Evolutionary conservation across 257 asterid genomes (phyloP).

Genomic region (Gentiana straminea): DNA sequence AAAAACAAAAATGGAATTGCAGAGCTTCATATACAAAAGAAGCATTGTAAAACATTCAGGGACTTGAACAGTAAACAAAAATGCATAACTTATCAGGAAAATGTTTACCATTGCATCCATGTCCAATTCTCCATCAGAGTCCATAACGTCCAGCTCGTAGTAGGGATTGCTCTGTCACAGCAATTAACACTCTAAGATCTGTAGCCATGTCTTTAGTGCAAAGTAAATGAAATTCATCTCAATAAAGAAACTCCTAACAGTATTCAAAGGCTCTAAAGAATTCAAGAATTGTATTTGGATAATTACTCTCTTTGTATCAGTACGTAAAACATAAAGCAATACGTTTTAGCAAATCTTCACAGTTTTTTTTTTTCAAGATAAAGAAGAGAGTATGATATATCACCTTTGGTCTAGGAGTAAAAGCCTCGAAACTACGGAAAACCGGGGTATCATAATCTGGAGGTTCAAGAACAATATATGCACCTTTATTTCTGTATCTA

Average conservation of each 20-base stretch:
- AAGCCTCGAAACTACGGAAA: slow-evolving; percentile 78
- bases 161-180: slow-evolving; percentile 67
- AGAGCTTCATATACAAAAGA: too few relatives aligned
- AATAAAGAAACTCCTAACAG: too few relatives aligned
- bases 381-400: slow-evolving; percentile 6
- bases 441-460: slow-evolving; percentile 62
- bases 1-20: too few relatives aligned
- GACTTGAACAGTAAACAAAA: too few relatives aligned
- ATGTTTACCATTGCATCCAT: slow-evolving; percentile 53
- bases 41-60: too few relatives aligned
- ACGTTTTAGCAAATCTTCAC: neutral
- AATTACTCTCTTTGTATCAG: neutral
- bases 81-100: neutral
- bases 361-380: neutral
- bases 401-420: slow-evolving; percentile 91
- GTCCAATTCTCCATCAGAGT: slow-evolving; percentile 92
- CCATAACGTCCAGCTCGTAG: slow-evolving; percentile 71
- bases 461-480: slow-evolving; percentile 74
- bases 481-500: slow-evolving; percentile 83
- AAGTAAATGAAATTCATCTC: too few relatives aligned
- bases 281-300: neutral
- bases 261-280: too few relatives aligned
- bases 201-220: too few relatives aligned
- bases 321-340: too few relatives aligned
- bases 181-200: neutral